Evolutionary conservation across 306 rosid species (phyloP).

Genomic region (Fagus sylvatica): DNA sequence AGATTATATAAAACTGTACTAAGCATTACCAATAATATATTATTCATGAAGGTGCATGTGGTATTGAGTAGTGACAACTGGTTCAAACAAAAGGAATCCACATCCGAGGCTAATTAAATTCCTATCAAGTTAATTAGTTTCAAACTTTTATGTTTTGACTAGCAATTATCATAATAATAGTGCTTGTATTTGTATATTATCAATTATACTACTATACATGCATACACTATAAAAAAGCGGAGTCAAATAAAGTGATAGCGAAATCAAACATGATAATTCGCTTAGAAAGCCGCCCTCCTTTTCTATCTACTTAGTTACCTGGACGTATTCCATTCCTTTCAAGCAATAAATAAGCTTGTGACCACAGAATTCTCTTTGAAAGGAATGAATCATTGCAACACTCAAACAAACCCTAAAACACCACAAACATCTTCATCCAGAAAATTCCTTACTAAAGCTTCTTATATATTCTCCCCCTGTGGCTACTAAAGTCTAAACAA

Average conservation of each 20-base stretch:
- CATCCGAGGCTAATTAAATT: background rate
- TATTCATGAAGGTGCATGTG: background rate
- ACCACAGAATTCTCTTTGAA: conserved; percentile 20
- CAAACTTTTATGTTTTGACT: background rate
- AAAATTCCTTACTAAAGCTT: background rate
- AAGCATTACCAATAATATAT: no score
- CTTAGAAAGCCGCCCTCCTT: conserved; percentile 33
- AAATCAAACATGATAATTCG: conserved; percentile 38
- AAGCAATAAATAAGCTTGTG: conserved; percentile 33
- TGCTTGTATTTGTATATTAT: background rate
- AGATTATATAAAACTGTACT: no score
- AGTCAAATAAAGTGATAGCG: conserved; percentile 56
- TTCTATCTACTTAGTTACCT: conserved; percentile 28
- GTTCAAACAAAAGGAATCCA: background rate
- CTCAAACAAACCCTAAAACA: conserved; percentile 25
- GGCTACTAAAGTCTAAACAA: background rate
- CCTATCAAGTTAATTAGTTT: background rate
- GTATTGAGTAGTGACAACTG: background rate
- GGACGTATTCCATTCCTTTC: conserved; percentile 42
- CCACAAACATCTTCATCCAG: background rate
- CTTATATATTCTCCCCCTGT: background rate
- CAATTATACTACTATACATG: background rate
- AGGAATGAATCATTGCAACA: conserved; percentile 31
- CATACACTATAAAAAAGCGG: conserved; percentile 6
- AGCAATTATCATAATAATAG: background rate